Percentiles rank a stretch among this genome's conserved stretches.
These are phyloP conservation scores for Phialocephala sp. DNA, from an alignment of 2,329 filamentous ascomycete genomes.

Conservation along the genomic window DNA sequence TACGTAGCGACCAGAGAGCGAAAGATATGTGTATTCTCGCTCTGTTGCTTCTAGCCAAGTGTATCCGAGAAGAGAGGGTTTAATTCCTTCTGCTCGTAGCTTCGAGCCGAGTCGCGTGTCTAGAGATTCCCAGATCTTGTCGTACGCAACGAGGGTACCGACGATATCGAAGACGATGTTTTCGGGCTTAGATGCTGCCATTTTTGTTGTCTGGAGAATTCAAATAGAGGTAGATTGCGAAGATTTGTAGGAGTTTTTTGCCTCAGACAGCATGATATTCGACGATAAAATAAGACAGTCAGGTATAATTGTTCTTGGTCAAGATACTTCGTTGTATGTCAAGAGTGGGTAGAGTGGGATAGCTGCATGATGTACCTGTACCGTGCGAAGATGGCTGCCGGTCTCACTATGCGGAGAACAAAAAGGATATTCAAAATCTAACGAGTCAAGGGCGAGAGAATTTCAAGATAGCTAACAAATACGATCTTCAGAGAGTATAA, in stretches of 20 bases:
- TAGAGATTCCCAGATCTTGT: conserved; percentile 50
- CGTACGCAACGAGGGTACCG: conserved; percentile 54
- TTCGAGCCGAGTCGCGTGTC: conserved; percentile 49
- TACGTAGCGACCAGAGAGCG: conserved; percentile 50
- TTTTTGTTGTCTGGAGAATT: background rate
- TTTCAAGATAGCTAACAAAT: background rate
- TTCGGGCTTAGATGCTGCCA: conserved; percentile 38
- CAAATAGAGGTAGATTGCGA: no score
- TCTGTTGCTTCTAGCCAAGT: conserved; percentile 54
- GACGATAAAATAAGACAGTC: no score
- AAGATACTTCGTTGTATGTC: background rate
- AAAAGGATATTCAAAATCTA: background rate
- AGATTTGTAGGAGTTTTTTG: no score
- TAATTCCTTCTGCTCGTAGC: conserved; percentile 48
- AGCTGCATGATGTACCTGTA: background rate
- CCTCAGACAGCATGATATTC: no score
- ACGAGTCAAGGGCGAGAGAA: background rate
- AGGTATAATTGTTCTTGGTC: no score
- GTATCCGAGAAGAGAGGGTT: conserved; percentile 51
- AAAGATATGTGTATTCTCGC: conserved; percentile 57
- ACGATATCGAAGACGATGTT: conserved; percentile 59
- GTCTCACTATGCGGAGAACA: background rate
- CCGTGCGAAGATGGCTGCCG: no score
- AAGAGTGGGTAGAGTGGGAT: conserved; percentile 5
- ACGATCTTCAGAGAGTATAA: background rate